Evolutionary conservation across 225 moss, liverwort and hornwort species (phyloP).

Genomic region (Marchantia polymorpha): DNA sequence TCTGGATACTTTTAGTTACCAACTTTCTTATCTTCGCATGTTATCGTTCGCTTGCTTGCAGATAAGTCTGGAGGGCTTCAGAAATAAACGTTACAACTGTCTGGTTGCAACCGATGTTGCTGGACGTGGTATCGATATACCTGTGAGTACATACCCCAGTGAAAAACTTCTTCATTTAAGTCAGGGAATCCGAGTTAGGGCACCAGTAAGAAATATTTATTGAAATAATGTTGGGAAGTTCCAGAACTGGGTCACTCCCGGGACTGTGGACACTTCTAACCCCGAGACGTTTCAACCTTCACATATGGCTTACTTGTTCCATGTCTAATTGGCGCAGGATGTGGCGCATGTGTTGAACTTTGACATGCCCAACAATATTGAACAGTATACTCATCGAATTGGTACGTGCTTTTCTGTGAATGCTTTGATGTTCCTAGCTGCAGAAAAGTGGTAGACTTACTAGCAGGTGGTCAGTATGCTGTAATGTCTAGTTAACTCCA

Average conservation of each 20-base stretch:
- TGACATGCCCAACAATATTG: conserved; percentile 90
- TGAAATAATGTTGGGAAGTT: not conserved
- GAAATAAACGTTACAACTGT: conserved; percentile 96
- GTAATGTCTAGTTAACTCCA: not conserved
- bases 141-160: conserved; percentile 42
- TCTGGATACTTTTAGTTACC: not conserved
- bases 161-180: too few relatives aligned
- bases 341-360: conserved; percentile 95
- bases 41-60: conserved; percentile 26
- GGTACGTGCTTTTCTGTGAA: conserved; percentile 38
- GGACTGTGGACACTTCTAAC: too few relatives aligned
- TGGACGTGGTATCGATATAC: conserved; percentile 99
- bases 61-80: conserved; percentile 98
- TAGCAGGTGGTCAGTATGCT: not conserved
- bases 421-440: not conserved
- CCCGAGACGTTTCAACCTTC: too few relatives aligned
- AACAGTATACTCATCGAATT: conserved; percentile 98
- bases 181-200: too few relatives aligned
- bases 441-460: not conserved
- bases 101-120: conserved; percentile 96
- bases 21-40: not conserved
- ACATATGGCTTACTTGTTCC: not conserved
- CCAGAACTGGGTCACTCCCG: too few relatives aligned
- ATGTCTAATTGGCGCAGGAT: conserved; percentile 51
- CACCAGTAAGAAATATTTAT: too few relatives aligned